phyloP scores from a whole-genome alignment of 495 filamentous ascomycete genomes.

The Articulospora tetracladia region DNA sequence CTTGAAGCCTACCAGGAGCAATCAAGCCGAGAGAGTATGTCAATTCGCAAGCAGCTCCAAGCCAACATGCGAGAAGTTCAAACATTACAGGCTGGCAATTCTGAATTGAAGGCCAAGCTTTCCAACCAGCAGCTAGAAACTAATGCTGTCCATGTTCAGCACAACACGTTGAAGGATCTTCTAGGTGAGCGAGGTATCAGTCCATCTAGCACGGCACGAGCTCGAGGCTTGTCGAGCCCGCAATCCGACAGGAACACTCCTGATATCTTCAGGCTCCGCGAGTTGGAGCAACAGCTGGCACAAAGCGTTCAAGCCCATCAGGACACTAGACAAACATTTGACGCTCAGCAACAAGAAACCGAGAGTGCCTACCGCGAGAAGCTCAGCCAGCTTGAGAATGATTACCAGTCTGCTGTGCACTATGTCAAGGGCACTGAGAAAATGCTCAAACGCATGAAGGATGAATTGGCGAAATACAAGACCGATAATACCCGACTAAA shows the following conservation, averaged over 20 bases:
- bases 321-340: slow-evolving; percentile 71
- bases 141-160: slow-evolving; percentile 85
- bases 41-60: slow-evolving; percentile 85
- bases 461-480: slow-evolving; percentile 88
- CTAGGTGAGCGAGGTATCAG: slow-evolving; percentile 81
- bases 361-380: slow-evolving; percentile 86
- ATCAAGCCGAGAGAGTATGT: slow-evolving; percentile 84
- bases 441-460: slow-evolving; percentile 98
- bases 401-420: slow-evolving; percentile 99
- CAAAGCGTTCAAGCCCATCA: slow-evolving; percentile 75
- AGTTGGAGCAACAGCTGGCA: slow-evolving; percentile 87
- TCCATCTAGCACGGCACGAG: slow-evolving; percentile 50
- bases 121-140: slow-evolving; percentile 82
- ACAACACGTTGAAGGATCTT: slow-evolving; percentile 87
- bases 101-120: slow-evolving; percentile 73
- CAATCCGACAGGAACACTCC: slow-evolving; percentile 75
- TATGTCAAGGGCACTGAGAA: slow-evolving; percentile 99
- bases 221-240: slow-evolving; percentile 47
- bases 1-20: slow-evolving; percentile 97
- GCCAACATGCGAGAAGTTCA: slow-evolving; percentile 76
- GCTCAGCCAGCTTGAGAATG: slow-evolving; percentile 85
- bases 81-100: slow-evolving; percentile 66
- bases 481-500: slow-evolving; percentile 78
- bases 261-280: slow-evolving; percentile 74
- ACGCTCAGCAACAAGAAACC: slow-evolving; percentile 76